Evolutionary conservation across 495 filamentous ascomycete species (phyloP), one percentile per base, ranked within the genome.

Genomic region (Penicillium egyptiacum): DNA sequence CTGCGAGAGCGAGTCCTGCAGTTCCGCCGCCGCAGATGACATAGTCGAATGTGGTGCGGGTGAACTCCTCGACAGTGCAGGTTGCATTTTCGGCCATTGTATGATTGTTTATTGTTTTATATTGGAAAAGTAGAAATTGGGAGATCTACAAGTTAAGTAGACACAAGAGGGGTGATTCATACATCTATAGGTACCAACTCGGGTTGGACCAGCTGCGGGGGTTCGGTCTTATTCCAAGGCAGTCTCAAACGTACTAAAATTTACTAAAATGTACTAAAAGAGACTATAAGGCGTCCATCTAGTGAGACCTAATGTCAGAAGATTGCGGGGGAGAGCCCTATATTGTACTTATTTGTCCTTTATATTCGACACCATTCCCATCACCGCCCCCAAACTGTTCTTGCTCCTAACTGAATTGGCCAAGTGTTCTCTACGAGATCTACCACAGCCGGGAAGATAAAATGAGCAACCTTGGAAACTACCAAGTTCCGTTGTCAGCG

Each of bases 21-120:
- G 79, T 76, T 5, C 81, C 81, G 4, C 74, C 81, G 0, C 80
- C 74, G 37, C 72, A 54, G 44, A 77, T 71, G 22, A 77, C 62
- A 50, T 68, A 77, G 62, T 75, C 73, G 45, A 63, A 67, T 14
- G 56, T 44, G 4, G 57, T 63, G 8, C 39, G 23, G 8, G 49
- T 52, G 23, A 63, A 63, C 23, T 63, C 60, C 30, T 60, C 57
- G 16, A 63, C 30, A 2, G 57, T 50, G 37, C 56, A 56, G 1
- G 57, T 63, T 25, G 57, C 52, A 39, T 39, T 39, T 39, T 50
- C 33, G 5, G 49, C 35, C 49, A 51, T 51, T 46, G 7, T 46
- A 9, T 43, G 10, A 33, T 12, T 14, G 4, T 33, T 30, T 48
- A n/a, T n/a, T 31, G 16, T 2, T 39, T 39, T 17, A 39, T 16